Percentiles rank a stretch among this genome's conserved stretches.
These are phyloP conservation scores for Nectriaceae sp. DNA, from an alignment of 2,329 filamentous ascomycete species.

Conservation along the genomic window DNA sequence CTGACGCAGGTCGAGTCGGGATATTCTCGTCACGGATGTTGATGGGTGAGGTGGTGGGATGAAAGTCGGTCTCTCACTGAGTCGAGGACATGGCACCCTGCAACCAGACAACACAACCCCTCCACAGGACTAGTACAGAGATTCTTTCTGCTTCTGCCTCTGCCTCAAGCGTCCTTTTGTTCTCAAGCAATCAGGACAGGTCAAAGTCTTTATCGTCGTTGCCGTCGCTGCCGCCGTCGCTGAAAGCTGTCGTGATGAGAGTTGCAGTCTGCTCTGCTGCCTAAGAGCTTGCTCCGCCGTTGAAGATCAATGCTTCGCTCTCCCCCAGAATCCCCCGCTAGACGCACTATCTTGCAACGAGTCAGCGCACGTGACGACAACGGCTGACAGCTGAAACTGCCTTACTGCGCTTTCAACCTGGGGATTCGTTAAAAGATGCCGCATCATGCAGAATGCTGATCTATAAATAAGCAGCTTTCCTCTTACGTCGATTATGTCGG, in stretches of 20 bases:
- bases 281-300: neutral
- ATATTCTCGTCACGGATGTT: no score
- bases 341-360: neutral
- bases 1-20: no score
- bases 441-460: no score
- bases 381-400: neutral
- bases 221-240: no score
- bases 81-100: constrained; percentile 8
- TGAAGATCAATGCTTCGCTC: neutral
- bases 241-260: no score
- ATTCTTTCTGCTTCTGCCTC: neutral
- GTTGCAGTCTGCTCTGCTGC: neutral
- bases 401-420: neutral
- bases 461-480: no score
- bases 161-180: neutral
- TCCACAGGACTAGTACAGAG: neutral
- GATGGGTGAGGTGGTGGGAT: no score
- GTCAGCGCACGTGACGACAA: neutral
- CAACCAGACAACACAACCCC: constrained; percentile 9
- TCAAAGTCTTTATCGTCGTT: no score
- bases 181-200: no score
- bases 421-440: no score
- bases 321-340: neutral
- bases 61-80: constrained; percentile 18
- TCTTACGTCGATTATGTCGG: no score